Base-by-base conservation (phyloP, 805 yeast species). In the Cyberlindnera suaveolens region DNA sequence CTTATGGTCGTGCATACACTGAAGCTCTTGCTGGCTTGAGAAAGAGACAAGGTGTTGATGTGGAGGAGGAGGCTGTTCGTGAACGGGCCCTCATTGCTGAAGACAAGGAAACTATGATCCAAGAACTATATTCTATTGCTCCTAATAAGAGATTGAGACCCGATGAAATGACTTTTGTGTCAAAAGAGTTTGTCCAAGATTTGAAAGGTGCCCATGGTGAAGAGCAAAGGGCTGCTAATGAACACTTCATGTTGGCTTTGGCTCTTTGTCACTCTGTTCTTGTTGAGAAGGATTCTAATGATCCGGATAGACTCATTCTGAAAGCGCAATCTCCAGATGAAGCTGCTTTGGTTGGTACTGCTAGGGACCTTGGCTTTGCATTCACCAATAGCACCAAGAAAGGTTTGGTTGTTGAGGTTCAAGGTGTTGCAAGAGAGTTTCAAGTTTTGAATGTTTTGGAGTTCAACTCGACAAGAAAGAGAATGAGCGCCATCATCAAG, bases 321-420 rank as follows among this genome's bases (percentile, higher is more conserved):
- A 81, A 82, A 54, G 93, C 93, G 0, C 93, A 85, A 59, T 81
- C 89, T 20, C 95, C 95, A 0, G 95, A 85, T 69, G 95, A 85
- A 63, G 89, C 90, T 23, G 93, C 95, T 1, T 71, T 85, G 44
- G 95, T 85, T 14, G 82, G 81, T 14, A 83, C 93, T 17, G 93
- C 93, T 0, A 73, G 90, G 59, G 82, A 84, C 54, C 67, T 83
- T 53, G 95, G 95, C 0, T 85, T 78, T 62, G 72, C 75, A 31
- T 84, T 83, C 58, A 60, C 73, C 16, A 80, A 75, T 34, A 74
- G 78, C 60, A 84, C 89, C 9, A 83, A 82, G 56, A 71, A 72
- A 39, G 93, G 91, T 44, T 55, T 82, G 16, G 64, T 83, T 39
- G 68, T 85, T 37, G 78, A 80, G 42, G 78, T 80, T 32, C 88